These are phyloP conservation scores for Cyclospora cayetanensis DNA, from an alignment of 169 alveolate species.

Conservation along the genomic window DNA sequence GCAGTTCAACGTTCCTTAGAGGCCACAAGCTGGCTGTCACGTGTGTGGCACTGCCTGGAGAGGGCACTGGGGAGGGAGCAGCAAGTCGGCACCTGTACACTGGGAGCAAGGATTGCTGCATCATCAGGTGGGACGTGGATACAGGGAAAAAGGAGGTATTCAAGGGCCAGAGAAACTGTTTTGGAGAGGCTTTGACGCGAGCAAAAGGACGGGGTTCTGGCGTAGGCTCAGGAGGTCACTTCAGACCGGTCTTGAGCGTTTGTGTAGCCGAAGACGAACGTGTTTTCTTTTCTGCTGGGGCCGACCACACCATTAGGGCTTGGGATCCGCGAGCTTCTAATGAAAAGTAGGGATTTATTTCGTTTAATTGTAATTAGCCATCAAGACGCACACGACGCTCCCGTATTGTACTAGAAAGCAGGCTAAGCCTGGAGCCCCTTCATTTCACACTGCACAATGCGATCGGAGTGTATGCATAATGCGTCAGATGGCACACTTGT, in stretches of 20 bases:
- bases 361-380: background rate
- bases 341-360: background rate
- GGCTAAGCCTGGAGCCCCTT: background rate
- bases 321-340: conserved; percentile 77
- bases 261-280: conserved; percentile 65
- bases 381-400: background rate
- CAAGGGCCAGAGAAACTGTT: conserved; percentile 46
- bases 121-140: conserved; percentile 76
- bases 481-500: too few species aligned
- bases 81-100: conserved; percentile 70
- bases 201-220: background rate
- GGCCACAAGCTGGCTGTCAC: conserved; percentile 81
- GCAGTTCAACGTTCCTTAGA: conserved; percentile 54
- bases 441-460: background rate
- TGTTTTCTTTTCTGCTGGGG: conserved; percentile 78
- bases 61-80: background rate
- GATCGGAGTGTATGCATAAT: background rate
- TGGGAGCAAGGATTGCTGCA: conserved; percentile 80
- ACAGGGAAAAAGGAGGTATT: conserved; percentile 25
- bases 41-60: conserved; percentile 73
- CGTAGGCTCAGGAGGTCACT: conserved; percentile 26
- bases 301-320: conserved; percentile 71
- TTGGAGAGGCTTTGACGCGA: background rate
- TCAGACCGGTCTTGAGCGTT: conserved; percentile 69
- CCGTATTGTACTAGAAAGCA: background rate